Conservation (phyloP, 768 basidiomycete genomes). For the Lentinula lateritia region DNA sequence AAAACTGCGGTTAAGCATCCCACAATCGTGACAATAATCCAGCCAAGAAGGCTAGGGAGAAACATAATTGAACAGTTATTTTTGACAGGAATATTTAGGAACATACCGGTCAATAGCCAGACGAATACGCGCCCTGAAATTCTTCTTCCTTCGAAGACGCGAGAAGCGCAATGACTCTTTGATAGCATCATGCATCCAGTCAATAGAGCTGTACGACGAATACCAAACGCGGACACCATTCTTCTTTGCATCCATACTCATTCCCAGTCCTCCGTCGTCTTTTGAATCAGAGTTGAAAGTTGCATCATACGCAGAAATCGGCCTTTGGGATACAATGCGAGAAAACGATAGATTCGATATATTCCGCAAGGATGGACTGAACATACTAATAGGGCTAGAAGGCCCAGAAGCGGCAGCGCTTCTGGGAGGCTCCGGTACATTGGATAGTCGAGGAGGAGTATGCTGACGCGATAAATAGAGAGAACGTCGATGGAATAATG, state of each 20-base stretch:
- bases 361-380: slow-evolving; percentile 32
- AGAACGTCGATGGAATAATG: slow-evolving; percentile 22
- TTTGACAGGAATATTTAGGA: not conserved
- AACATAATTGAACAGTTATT: not conserved
- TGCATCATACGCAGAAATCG: slow-evolving; percentile 72
- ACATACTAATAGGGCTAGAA: slow-evolving; percentile 20
- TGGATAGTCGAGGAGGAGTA: slow-evolving; percentile 28
- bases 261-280: slow-evolving; percentile 27
- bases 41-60: slow-evolving; percentile 44
- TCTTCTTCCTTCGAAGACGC: slow-evolving; percentile 63
- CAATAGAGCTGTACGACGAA: slow-evolving; percentile 83
- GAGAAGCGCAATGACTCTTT: slow-evolving; percentile 86
- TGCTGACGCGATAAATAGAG: slow-evolving; percentile 28
- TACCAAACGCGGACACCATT: slow-evolving; percentile 93
- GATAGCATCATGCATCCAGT: slow-evolving; percentile 96
- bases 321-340: slow-evolving; percentile 45
- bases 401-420: slow-evolving; percentile 30
- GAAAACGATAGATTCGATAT: slow-evolving; percentile 30
- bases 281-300: slow-evolving; percentile 25
- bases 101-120: slow-evolving; percentile 63
- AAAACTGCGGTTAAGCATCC: slow-evolving; percentile 81
- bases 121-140: slow-evolving; percentile 58
- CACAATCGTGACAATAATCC: slow-evolving; percentile 86
- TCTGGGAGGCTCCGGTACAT: slow-evolving; percentile 23
- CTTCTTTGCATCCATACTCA: slow-evolving; percentile 55